Evolutionary conservation across 805 yeast genomes (phyloP), one percentile per base, ranked within the genome.

Genomic region (Kazachstania viticola): DNA sequence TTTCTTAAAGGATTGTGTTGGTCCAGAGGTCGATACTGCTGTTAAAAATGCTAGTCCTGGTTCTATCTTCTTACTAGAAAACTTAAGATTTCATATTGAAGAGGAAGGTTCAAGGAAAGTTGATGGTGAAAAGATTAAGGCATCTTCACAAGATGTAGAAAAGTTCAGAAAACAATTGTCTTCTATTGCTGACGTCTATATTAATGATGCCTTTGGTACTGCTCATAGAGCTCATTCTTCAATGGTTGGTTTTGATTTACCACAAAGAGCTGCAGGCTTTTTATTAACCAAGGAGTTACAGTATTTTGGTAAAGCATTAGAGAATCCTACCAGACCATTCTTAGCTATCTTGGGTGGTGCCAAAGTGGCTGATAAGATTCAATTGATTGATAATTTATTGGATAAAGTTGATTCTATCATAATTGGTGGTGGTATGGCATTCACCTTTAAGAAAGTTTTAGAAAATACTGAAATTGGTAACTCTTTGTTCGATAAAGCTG

Each of bases 351-450:
- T 91, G 49, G 99, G 99, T 64, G 99, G 99, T 71, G 98, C 99
- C 55, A 91, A 91, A 76, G 97, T 91, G 48, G 80, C 94, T 46
- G 99, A 91, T 69, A 91, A 91, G 79, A 91, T 91, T 60, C 96
- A 85, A 71, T 77, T 91, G 67, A 91, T 91, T 56, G 97, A 91
- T 69, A 91, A 87, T 76, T 71, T 77, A 64, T 74, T 91, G 56
- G 91, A 88, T 72, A 91, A 91, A 76, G 98, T 91, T 56, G 80
- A 91, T 67, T 65, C 78, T 44, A 71, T 91, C 59, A 84, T 91
- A 66, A 77, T 91, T 54, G 97, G 98, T 62, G 99, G 99, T 71
- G 99, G 98, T 69, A 91, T 91, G 99, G 91, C 98, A 41, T 91
- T 88, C 80, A 91, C 99, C 54, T 91, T 91, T 78, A 84, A 82